Evolutionary conservation across 192 early-diverging fungal genomes (phyloP), one percentile per base, ranked within the genome.

Genomic region (Pilaira anomala): DNA sequence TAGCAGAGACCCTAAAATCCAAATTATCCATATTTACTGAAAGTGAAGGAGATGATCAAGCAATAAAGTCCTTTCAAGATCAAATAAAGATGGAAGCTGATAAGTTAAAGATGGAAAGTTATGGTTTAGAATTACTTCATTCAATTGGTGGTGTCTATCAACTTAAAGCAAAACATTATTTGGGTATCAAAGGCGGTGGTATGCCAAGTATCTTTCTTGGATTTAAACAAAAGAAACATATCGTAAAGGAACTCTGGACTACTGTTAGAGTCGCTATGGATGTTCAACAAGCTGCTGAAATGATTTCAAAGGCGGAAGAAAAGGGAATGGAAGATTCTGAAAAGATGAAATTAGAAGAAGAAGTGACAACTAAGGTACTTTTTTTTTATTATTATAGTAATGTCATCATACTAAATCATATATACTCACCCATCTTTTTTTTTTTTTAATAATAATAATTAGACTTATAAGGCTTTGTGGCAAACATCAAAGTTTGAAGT

Each of bases 71-170:
- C 0, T 93, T 89, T 75, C 72, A 83, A 63, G 75, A 81, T 44
- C 76, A 86, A 60, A 82, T 85, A 29, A 72, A 74, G 45, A 56
- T 82, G n/a, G 92, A 96, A 67, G 88, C 90, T 6, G 88, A 92
- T 18, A 77, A 78, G 54, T 83, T 96, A 44, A 90, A 91, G 73
- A 63, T 67, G 21, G 93, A 94, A 73, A 87, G 85, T 36, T 91
- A 88, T 61, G 93, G 93, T 9, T 80, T 92, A 22, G 92, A 93
- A 74, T 80, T 96, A 13, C 74, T 96, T 36, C 89, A 94, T 67
- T 79, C 87, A 12, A 85, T 94, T 68, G 93, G 93, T 46, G 82
- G 82, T 72, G 86, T 88, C 7, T 96, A 96, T 76, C 68, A 67
- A 52, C 80, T 87, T 53, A 92, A 91, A 72, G 84, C 91, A 21